Evolutionary conservation across 371 early-diverging fungal genomes (phyloP).

Genomic region (Syncephalastrum sp.): DNA sequence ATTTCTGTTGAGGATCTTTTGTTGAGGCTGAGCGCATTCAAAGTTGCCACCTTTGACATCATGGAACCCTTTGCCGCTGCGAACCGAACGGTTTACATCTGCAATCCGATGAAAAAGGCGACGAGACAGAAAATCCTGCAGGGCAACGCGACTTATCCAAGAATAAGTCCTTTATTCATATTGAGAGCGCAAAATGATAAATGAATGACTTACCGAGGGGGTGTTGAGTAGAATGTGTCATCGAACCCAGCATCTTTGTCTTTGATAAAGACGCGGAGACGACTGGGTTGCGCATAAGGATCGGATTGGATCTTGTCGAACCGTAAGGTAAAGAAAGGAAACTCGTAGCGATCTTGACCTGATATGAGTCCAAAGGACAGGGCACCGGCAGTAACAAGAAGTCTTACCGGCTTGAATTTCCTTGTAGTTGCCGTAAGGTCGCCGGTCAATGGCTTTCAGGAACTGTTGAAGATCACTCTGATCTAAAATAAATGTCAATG

Average conservation of each 20-base stretch:
- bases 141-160: slow-evolving; percentile 6
- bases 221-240: not conserved
- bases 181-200: not conserved
- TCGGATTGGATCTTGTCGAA: slow-evolving; percentile 44
- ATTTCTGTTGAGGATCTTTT: slow-evolving; percentile 9
- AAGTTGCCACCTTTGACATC: slow-evolving; percentile 10
- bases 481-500: not conserved
- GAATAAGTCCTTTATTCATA: not conserved
- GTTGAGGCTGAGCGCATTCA: not conserved
- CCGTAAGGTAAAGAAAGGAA: slow-evolving; percentile 21
- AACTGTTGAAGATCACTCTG: not conserved
- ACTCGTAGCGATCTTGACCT: not conserved
- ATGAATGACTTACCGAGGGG: not conserved
- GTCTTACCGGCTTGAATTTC: not conserved
- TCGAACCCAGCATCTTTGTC: slow-evolving; percentile 22
- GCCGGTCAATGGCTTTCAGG: not conserved
- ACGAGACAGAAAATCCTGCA: slow-evolving; percentile 7
- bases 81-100: not conserved
- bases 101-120: not conserved
- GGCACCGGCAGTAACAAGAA: no score
- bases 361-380: no score
- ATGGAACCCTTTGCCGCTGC: not conserved
- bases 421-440: not conserved
- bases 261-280: slow-evolving; percentile 30
- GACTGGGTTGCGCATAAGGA: slow-evolving; percentile 47